Base-by-base conservation (phyloP, 2,329 filamentous ascomycete genomes). In the Arthroderma sp. region DNA sequence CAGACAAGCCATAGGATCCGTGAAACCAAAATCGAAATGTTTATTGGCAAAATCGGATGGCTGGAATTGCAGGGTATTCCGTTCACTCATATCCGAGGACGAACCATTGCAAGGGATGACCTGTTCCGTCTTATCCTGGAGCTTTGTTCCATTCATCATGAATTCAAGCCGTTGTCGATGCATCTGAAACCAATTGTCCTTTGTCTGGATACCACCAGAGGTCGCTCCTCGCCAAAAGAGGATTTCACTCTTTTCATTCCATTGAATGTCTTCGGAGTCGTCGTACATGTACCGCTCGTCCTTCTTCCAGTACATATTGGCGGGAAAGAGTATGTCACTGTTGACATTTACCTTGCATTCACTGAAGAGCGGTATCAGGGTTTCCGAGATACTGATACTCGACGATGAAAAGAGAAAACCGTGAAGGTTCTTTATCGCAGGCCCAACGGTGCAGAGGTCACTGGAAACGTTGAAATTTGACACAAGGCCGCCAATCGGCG, bases 151-250 rank as follows among this genome's bases (percentile, higher is more conserved):
- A 63, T 90, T 89, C 65, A 84, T 79, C 82, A 89, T 86, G 49
- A 82, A 76, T 1, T 88, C 79, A 66, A 90, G 87, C 1, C 87
- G 83, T 66, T 89, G 86, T 2, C 86, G 81, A 61, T 90, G 86
- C 65, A 88, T 89, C 0, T 82, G 79, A 9, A 76, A 79, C 86
- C 86, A 90, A 63, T 83, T 88, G 28, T 77, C 60, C 11, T 37
- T 64, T 21, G 65, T 70, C 61, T 77, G 76, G 4, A 74, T 69
- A 1, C 77, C 77, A 1, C 77, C 77, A 2, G 71, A 73, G 5
- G 75, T 76, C 5, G 67, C 68, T 8, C 77, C 77, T 43, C 77
- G 72, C 77, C 77, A 79, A 11, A 77, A 66, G 15, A 74, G 60
- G 2, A 63, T 64, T 49, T 71, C 62, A 6, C 66, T 66, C 64